phyloP scores from a whole-genome alignment of 495 filamentous ascomycete species.

The Xylaria longipes region DNA sequence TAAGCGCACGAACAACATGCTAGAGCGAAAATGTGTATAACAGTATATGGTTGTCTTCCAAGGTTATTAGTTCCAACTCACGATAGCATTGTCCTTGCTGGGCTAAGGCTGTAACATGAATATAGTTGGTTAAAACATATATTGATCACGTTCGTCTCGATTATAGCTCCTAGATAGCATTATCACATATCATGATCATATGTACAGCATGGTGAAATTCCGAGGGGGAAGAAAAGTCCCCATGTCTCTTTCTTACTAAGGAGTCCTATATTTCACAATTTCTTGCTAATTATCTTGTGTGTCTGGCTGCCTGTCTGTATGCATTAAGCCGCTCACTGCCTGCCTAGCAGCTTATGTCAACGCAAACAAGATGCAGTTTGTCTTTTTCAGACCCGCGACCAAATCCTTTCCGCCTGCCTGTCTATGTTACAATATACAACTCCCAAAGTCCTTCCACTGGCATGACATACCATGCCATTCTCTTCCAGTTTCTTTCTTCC shows the following conservation, averaged over 20 bases:
- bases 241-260: not conserved
- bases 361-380: not conserved
- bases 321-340: not conserved
- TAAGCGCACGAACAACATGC: too few species aligned
- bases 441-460: not conserved
- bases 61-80: too few species aligned
- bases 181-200: not conserved
- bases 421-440: slow-evolving; percentile 20
- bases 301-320: not conserved
- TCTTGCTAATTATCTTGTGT: not conserved
- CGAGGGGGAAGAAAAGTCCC: not conserved
- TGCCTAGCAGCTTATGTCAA: not conserved
- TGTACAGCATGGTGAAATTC: not conserved
- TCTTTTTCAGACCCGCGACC: not conserved
- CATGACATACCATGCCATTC: not conserved
- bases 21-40: too few species aligned
- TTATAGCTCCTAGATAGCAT: too few species aligned
- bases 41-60: too few species aligned
- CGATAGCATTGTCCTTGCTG: too few species aligned
- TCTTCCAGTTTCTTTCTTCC: not conserved
- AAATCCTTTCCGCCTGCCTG: not conserved
- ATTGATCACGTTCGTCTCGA: too few species aligned
- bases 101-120: too few species aligned
- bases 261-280: slow-evolving; percentile 13
- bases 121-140: too few species aligned